Evolutionary conservation across 73 alveolate species (phyloP).

Genomic region (Tetrahymena malaccensis): DNA sequence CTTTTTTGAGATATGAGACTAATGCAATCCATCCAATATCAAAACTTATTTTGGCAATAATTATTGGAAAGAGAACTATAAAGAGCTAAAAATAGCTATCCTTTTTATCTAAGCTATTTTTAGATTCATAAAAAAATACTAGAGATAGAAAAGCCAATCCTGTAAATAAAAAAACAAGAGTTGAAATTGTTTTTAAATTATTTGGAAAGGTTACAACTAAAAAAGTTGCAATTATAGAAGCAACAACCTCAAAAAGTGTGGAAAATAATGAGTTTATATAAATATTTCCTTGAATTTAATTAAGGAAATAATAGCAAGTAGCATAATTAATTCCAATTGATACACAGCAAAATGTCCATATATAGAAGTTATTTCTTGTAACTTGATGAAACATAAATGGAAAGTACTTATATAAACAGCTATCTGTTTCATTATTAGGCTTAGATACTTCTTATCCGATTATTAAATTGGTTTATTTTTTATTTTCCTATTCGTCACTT

Average conservation of each 20-base stretch:
- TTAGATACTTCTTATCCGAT: background rate
- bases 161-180: background rate
- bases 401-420: background rate
- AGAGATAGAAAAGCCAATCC: background rate
- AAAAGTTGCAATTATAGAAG: background rate
- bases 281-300: background rate
- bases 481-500: background rate
- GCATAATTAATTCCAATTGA: background rate
- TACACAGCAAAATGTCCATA: background rate
- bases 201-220: background rate
- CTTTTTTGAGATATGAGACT: background rate
- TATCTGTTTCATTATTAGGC: background rate
- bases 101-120: background rate
- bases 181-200: background rate
- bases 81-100: background rate
- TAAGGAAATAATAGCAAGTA: background rate
- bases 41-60: background rate
- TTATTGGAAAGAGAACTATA: background rate
- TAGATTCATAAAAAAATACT: background rate
- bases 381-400: background rate
- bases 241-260: background rate
- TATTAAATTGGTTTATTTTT: no score
- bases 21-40: background rate
- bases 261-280: background rate
- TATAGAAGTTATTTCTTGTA: background rate